These are phyloP conservation scores for Actinomortierella ambigua DNA, from an alignment of 371 early-diverging fungal genomes.

Conservation along the genomic window DNA sequence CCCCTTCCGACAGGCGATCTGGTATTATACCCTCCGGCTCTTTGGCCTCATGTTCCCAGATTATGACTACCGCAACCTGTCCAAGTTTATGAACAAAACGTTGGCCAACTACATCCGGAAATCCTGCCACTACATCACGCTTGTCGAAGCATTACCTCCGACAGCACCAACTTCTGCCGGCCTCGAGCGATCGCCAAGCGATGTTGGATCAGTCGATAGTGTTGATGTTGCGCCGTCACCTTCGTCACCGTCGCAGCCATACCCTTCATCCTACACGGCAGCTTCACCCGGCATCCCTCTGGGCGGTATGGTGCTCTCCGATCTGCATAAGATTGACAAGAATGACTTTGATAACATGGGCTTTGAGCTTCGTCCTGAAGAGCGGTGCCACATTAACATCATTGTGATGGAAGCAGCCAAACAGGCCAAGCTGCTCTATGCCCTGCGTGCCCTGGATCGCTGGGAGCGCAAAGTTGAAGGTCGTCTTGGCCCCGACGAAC, in stretches of 20 bases:
- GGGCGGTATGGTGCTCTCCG: conserved; percentile 15
- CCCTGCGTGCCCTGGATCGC: conserved; percentile 47
- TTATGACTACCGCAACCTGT: conserved; percentile 59
- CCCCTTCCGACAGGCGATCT: conserved; percentile 67
- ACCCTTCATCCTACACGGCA: too few species aligned
- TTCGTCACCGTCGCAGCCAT: too few species aligned
- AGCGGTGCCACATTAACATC: conserved; percentile 71
- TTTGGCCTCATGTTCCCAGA: conserved; percentile 69
- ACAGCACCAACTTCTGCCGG: not conserved
- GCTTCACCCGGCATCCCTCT: not conserved
- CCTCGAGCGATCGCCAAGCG: too few species aligned
- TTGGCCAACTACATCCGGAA: conserved; percentile 55
- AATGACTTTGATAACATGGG: conserved; percentile 66
- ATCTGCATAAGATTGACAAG: conserved; percentile 44
- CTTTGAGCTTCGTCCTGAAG: conserved; percentile 64
- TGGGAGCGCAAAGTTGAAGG: conserved; percentile 36
- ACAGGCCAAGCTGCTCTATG: conserved; percentile 65
- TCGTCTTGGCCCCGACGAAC: not conserved
- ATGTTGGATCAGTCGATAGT: not conserved
- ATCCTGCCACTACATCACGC: conserved; percentile 34
- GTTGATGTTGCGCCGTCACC: not conserved
- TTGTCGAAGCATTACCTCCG: conserved; percentile 14
- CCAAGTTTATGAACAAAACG: conserved; percentile 53
- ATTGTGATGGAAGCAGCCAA: conserved; percentile 66
- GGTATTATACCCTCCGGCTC: conserved; percentile 64